Conservation (phyloP, 2,329 filamentous ascomycete genomes). For the Ophiostoma novo-ulmi region DNA sequence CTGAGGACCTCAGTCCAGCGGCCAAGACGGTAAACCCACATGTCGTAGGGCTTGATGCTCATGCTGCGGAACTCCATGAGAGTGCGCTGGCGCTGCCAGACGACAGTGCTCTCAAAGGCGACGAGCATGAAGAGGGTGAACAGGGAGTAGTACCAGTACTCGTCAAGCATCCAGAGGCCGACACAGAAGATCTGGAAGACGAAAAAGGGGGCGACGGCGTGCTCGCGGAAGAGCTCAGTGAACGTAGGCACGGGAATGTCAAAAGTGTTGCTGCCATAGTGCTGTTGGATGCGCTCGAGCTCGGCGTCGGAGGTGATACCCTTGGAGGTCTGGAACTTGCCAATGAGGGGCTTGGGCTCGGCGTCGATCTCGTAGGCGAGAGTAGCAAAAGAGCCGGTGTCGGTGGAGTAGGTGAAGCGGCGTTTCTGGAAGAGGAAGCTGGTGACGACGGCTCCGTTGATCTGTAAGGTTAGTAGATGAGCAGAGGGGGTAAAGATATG, state of each 20-base stretch:
- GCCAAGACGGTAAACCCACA: conserved; percentile 82
- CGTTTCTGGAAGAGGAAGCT: conserved; percentile 98
- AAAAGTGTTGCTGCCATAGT: conserved; percentile 95
- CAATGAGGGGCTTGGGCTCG: conserved; percentile 75
- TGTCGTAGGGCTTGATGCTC: conserved; percentile 97
- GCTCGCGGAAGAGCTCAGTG: conserved; percentile 92
- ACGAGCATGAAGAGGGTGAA: conserved; percentile 99
- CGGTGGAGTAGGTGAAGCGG: conserved; percentile 77
- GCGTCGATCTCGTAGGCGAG: conserved; percentile 77
- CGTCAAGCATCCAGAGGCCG: conserved; percentile 95
- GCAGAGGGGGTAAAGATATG: too few relatives aligned
- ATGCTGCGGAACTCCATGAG: conserved; percentile 95
- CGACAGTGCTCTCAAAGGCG: conserved; percentile 94
- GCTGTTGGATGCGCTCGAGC: conserved; percentile 72
- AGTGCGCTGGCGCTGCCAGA: conserved; percentile 97
- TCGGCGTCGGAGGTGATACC: conserved; percentile 72
- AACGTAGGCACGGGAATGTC: conserved; percentile 97
- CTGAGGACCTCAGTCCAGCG: conserved; percentile 87
- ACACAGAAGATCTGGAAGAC: conserved; percentile 99
- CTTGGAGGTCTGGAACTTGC: conserved; percentile 70
- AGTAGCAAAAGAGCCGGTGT: conserved; percentile 70
- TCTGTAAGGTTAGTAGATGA: conserved; percentile 32
- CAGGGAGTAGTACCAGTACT: conserved; percentile 99
- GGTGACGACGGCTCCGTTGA: conserved; percentile 66
- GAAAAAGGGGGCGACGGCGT: conserved; percentile 97